Conservation (phyloP, 306 rosid genomes). For the Fragaria nilgerrensis region DNA sequence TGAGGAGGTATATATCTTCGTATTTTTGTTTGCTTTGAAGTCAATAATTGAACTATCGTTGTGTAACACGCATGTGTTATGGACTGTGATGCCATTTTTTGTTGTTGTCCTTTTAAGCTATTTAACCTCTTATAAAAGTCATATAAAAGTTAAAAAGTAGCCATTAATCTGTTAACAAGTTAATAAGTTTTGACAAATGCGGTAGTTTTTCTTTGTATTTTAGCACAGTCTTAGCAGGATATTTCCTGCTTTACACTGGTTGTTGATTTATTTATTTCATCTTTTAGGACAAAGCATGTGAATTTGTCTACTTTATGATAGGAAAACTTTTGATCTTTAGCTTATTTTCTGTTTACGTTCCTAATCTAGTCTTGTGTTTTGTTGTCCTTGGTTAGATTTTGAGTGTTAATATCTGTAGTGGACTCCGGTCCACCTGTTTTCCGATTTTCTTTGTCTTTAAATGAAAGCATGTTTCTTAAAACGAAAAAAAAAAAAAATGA, state of each 20-base stretch:
- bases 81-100: not conserved
- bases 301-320: not conserved
- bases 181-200: not conserved
- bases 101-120: not conserved
- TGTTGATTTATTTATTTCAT: not conserved
- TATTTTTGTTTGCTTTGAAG: slow-evolving; percentile 1
- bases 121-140: not conserved
- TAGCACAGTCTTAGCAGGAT: not conserved
- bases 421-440: not conserved
- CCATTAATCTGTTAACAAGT: not conserved
- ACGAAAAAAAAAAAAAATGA: not conserved
- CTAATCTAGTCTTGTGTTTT: not conserved
- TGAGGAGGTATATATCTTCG: slow-evolving; percentile 71
- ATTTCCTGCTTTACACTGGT: not conserved
- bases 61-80: not conserved
- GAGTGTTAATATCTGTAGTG: not conserved
- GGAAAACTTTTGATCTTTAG: not conserved
- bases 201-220: not conserved
- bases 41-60: not conserved
- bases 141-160: not conserved
- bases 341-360: not conserved
- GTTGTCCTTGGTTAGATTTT: not conserved
- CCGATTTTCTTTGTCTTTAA: not conserved
- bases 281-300: not conserved
- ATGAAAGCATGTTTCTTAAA: not conserved